phyloP scores from a whole-genome alignment of 495 filamentous ascomycete genomes.

The Hypoxylon fragiforme region DNA sequence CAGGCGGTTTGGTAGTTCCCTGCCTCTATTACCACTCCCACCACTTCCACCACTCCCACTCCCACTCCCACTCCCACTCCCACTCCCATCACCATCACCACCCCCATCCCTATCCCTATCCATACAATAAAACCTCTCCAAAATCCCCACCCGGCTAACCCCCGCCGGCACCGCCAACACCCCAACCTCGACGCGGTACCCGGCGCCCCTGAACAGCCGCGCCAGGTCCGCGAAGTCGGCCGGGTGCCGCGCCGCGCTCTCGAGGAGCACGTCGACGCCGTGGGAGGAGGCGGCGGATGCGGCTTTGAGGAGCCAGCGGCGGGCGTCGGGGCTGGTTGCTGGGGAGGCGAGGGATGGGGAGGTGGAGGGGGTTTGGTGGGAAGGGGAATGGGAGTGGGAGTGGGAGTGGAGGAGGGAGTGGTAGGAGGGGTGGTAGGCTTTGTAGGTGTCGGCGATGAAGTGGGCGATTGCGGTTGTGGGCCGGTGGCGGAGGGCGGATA shows the following conservation, averaged over 20 bases:
- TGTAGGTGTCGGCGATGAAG: slow-evolving; percentile 50
- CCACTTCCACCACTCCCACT: slow-evolving; percentile 30
- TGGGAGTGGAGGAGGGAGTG: slow-evolving; percentile 13
- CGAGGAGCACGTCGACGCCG: slow-evolving; percentile 36
- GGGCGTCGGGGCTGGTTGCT: slow-evolving; percentile 35
- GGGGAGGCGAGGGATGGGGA: slow-evolving; percentile 33
- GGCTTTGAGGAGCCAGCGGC: slow-evolving; percentile 41
- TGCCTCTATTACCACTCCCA: slow-evolving; percentile 6
- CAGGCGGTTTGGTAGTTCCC: slow-evolving; percentile 36
- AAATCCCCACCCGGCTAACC: slow-evolving; percentile 40
- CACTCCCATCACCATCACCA: too few relatives aligned
- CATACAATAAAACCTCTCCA: slow-evolving; percentile 41
- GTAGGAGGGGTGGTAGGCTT: slow-evolving; percentile 47
- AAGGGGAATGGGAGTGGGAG: slow-evolving; percentile 46
- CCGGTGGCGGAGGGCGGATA: slow-evolving; percentile 1
- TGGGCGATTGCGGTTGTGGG: slow-evolving; percentile 34
- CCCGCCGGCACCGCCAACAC: slow-evolving; percentile 40
- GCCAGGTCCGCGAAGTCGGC: slow-evolving; percentile 38
- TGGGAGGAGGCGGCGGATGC: slow-evolving; percentile 24
- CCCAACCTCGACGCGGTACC: slow-evolving; percentile 37
- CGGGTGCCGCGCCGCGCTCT: slow-evolving; percentile 41
- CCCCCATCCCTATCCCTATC: too few relatives aligned
- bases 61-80: slow-evolving; percentile 33
- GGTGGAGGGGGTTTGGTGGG: slow-evolving; percentile 16
- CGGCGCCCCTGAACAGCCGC: slow-evolving; percentile 16